Evolutionary conservation across 352 stramenopile species (phyloP).

Genomic region (Phytophthora europaea): DNA sequence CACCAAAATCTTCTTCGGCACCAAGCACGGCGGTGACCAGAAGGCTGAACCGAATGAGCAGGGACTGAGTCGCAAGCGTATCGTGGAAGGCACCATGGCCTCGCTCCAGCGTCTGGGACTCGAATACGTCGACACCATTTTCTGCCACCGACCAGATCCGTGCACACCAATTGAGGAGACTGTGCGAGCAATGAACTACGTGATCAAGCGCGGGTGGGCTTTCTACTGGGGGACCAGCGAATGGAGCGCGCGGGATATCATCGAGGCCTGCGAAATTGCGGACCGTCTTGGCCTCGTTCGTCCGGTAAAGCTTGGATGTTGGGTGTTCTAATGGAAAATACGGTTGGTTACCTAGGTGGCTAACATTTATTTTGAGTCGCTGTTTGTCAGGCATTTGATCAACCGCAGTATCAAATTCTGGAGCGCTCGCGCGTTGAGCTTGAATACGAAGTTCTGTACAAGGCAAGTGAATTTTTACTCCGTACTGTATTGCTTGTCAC

Average conservation of each 20-base stretch:
- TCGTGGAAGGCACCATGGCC: constrained; percentile 49
- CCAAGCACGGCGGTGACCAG: constrained; percentile 22
- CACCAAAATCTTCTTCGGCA: constrained; percentile 75
- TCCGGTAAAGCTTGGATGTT: constrained; percentile 24
- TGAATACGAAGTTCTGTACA: constrained; percentile 66
- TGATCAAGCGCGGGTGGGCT: constrained; percentile 63
- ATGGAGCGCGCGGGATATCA: constrained; percentile 71
- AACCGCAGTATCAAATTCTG: constrained; percentile 79
- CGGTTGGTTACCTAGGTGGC: neutral
- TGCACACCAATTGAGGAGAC: constrained; percentile 65
- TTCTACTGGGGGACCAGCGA: constrained; percentile 81
- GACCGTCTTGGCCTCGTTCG: constrained; percentile 52
- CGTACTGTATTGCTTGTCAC: neutral
- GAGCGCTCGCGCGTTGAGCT: constrained; percentile 74
- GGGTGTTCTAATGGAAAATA: neutral
- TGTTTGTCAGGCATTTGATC: constrained; percentile 53
- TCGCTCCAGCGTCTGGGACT: constrained; percentile 55
- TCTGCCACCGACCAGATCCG: constrained; percentile 61
- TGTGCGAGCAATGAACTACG: constrained; percentile 65
- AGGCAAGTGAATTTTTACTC: constrained; percentile 22
- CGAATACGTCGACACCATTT: constrained; percentile 65
- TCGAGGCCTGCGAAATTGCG: constrained; percentile 62
- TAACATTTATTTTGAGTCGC: constrained; percentile 18
- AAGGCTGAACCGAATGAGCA: constrained; percentile 38
- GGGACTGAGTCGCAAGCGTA: constrained; percentile 47